Percentiles rank a stretch among this genome's conserved stretches.
These are phyloP conservation scores for Camellia granthamiana DNA, from an alignment of 148 eudicot species.

Conservation along the genomic window DNA sequence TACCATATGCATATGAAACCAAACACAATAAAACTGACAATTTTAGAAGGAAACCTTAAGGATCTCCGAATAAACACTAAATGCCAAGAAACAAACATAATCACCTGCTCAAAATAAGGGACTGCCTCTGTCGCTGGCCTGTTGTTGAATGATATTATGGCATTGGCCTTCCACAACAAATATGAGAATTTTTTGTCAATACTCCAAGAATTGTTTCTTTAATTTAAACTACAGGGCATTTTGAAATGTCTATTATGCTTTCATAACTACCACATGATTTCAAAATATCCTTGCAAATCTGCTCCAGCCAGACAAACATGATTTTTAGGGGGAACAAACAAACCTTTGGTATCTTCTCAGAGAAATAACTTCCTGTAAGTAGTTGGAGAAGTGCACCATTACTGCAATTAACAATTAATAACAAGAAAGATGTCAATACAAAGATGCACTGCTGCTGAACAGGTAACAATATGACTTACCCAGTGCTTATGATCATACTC, in stretches of 20 bases:
- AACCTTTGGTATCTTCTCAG: constrained; percentile 81
- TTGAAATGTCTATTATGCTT: constrained; percentile 1
- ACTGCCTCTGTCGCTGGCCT: constrained; percentile 97
- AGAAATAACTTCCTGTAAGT: constrained; percentile 75
- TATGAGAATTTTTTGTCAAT: constrained; percentile 28
- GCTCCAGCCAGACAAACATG: constrained; percentile 7
- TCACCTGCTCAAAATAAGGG: constrained; percentile 98
- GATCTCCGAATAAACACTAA: not conserved
- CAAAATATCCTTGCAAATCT: not conserved
- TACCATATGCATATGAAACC: not conserved
- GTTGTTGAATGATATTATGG: constrained; percentile 92
- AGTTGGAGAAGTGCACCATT: constrained; percentile 94
- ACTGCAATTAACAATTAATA: constrained; percentile 37
- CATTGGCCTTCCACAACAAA: constrained; percentile 81
- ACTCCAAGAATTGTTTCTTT: constrained; percentile 19
- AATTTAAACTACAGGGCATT: constrained; percentile 11
- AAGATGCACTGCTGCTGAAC: not conserved
- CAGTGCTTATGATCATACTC: not conserved
- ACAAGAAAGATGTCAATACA: not conserved
- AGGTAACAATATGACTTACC: not conserved
- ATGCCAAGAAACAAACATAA: constrained; percentile 8
- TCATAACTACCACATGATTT: not conserved
- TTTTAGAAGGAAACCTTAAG: not conserved
- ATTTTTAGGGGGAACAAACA: constrained; percentile 10
- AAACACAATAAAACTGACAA: not conserved